Evolutionary conservation across 768 basidiomycete species (phyloP), one percentile per base, ranked within the genome.

Genomic region (Ramaria sp.): DNA sequence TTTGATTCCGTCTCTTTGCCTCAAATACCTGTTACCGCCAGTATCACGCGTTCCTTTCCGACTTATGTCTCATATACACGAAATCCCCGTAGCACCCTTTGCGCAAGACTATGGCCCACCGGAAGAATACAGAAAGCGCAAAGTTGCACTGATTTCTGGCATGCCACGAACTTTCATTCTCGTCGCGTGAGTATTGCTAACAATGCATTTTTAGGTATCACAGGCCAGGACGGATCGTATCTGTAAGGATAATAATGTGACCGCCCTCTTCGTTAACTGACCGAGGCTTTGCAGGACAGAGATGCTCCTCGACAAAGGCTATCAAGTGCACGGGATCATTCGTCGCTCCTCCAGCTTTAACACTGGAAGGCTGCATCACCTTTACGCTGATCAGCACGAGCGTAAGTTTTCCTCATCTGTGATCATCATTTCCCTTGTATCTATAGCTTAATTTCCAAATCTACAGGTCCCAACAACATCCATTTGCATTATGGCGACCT

Each of bases 321-420:
- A 95, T 65, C 78, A 90, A 58, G 92, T 95, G 3, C 92, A 95
- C 62, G 92, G 88, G 39, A 93, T 96, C 71, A 96, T 98, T 62
- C 87, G 94, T 61, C 88, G 94, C 56, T 96, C 93, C 30, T 97
- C 95, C 20, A 93, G 88, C 62, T 98, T 98, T 82, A 98, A 98
- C 71, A 98, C 94, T 53, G 88, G 87, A 62, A 85, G 94, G 64
- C 73, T 98, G 63, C 86, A 95, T 63, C 90, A 96, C 70, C 79
- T 97, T 24, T 94, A 94, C 70, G 81, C 80, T 61, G 94, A 96
- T 69, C 86, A 87, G 61, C 93, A 95, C 63, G 90, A 94, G 66
- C 82, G 90, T 91, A 67, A 61, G 85, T 22, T 28, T 58, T 42
- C 42, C 22, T 48, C 54, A 22, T 24, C 0, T 8, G 48, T 32